phyloP scores from a whole-genome alignment of 129 eudicot species.

The Helianthus tuberosus region DNA sequence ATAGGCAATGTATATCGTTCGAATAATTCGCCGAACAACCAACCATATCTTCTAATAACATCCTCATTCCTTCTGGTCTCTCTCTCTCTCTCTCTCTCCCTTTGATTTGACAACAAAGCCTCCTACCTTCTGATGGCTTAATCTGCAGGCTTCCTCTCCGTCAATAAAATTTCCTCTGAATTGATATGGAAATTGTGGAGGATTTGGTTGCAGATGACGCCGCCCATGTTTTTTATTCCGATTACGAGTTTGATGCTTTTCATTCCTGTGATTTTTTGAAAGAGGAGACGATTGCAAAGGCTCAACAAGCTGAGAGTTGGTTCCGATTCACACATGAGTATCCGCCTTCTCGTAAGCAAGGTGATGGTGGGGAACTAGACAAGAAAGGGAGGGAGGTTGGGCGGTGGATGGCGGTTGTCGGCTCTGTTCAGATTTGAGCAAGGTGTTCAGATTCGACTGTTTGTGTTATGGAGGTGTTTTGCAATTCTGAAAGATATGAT shows the following conservation, averaged over 20 bases:
- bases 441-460: too few species aligned
- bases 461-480: too few species aligned
- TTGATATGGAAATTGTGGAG: conserved; percentile 52
- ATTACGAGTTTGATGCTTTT: conserved; percentile 79
- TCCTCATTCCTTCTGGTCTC: neutral
- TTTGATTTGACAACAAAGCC: too few species aligned
- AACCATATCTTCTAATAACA: too few species aligned
- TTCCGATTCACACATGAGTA: conserved; percentile 52
- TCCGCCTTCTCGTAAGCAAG: conserved; percentile 92
- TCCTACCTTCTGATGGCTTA: conserved; percentile 29
- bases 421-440: too few species aligned
- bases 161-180: conserved; percentile 3
- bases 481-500: too few species aligned
- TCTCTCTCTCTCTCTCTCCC: too few species aligned
- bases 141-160: conserved; percentile 25
- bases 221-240: conserved; percentile 40
- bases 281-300: conserved; percentile 50
- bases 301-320: conserved; percentile 64
- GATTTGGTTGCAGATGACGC: conserved; percentile 32
- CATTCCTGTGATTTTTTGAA: conserved; percentile 58
- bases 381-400: too few species aligned
- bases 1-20: too few species aligned
- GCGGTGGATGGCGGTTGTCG: too few species aligned
- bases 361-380: too few species aligned
- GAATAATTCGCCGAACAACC: too few species aligned